Conservation (phyloP, 169 alveolate species). For the Plasmodium blacklocki region DNA sequence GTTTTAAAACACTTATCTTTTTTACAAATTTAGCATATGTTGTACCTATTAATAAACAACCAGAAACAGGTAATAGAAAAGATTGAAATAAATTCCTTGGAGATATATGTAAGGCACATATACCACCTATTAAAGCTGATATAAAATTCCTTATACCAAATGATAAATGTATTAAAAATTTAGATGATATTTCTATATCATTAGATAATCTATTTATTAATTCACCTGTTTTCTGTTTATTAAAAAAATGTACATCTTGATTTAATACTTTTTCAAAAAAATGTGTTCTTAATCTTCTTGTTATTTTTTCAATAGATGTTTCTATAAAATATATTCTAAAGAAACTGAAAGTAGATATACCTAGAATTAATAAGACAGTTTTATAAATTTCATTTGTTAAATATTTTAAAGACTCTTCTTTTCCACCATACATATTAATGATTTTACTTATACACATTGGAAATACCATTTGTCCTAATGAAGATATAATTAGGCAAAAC, state of each 20-base stretch:
- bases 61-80: slow-evolving; percentile 51
- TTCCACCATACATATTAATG: slow-evolving; percentile 68
- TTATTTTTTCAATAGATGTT: slow-evolving; percentile 75
- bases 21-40: slow-evolving; percentile 55
- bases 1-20: slow-evolving; percentile 36
- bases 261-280: slow-evolving; percentile 74
- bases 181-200: slow-evolving; percentile 77
- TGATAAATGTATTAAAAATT: slow-evolving; percentile 63
- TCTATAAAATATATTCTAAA: slow-evolving; percentile 59
- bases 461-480: slow-evolving; percentile 61
- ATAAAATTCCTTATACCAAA: slow-evolving; percentile 65
- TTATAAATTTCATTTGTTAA: slow-evolving; percentile 53
- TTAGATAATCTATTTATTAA: slow-evolving; percentile 76
- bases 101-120: slow-evolving; percentile 69
- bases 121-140: slow-evolving; percentile 58
- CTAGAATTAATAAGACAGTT: slow-evolving; percentile 42
- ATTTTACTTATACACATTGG: slow-evolving; percentile 75
- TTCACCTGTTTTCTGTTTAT: slow-evolving; percentile 76
- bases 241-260: slow-evolving; percentile 78
- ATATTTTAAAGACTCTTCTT: slow-evolving; percentile 64
- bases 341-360: slow-evolving; percentile 66
- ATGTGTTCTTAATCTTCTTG: slow-evolving; percentile 77
- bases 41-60: slow-evolving; percentile 50
- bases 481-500: slow-evolving; percentile 32
- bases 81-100: slow-evolving; percentile 50